Percentiles rank a stretch among this genome's conserved stretches.
Evolutionary conservation across 2,329 filamentous ascomycete genomes (phyloP).

Genomic region (Neonectria faginata): DNA sequence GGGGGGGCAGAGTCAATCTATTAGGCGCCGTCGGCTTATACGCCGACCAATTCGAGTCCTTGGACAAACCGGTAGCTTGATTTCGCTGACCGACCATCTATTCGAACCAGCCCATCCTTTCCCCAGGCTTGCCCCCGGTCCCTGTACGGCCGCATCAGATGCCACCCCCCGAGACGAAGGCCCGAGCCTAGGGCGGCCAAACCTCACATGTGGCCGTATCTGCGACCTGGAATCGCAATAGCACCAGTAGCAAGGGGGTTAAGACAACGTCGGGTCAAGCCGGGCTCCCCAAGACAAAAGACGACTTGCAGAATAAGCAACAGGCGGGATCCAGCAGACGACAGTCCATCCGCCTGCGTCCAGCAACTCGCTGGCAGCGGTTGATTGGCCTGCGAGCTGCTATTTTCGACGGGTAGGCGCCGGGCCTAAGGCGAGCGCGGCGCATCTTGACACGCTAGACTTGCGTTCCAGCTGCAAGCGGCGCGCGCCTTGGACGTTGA

Average conservation of each 20-base stretch:
- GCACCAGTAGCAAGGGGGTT: background rate
- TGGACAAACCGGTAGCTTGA: no score
- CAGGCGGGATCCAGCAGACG: background rate
- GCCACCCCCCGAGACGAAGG: background rate
- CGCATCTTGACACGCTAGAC: constrained; percentile 4
- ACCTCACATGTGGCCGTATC: background rate
- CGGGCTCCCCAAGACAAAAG: no score
- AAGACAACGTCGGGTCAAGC: no score
- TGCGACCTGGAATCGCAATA: background rate
- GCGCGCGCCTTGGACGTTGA: background rate
- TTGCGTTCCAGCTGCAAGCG: background rate
- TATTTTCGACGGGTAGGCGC: constrained; percentile 19
- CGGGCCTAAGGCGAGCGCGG: background rate
- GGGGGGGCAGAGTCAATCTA: background rate
- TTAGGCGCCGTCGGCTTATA: constrained; percentile 11
- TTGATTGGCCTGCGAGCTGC: constrained; percentile 11
- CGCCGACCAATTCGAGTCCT: constrained; percentile 11
- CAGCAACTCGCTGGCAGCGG: background rate
- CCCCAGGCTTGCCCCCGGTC: background rate
- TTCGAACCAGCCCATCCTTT: background rate
- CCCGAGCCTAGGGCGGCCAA: background rate
- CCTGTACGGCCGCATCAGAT: background rate
- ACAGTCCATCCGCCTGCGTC: background rate
- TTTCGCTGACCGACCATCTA: background rate
- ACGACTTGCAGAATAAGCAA: background rate